Evolutionary conservation across 495 filamentous ascomycete species (phyloP).

Genomic region (Aspergillus conjunctus): DNA sequence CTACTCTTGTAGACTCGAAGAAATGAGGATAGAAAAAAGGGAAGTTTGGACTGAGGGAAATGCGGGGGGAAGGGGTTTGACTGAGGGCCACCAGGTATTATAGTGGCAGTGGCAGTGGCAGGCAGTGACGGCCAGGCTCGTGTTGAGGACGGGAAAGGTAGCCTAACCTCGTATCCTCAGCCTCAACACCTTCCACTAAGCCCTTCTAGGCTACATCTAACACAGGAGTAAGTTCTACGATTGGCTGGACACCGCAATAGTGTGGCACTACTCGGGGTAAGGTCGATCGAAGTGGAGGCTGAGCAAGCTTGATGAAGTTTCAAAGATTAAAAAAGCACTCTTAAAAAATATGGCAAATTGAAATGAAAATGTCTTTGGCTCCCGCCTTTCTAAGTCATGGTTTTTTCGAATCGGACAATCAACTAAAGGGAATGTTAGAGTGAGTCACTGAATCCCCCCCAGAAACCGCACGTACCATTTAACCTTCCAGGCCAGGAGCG

Average conservation of each 20-base stretch:
- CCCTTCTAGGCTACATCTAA: no score
- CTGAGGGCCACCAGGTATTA: no score
- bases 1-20: no score
- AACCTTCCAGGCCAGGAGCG: no score
- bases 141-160: not conserved
- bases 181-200: not conserved
- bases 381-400: no score
- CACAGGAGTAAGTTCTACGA: no score
- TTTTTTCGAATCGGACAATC: no score
- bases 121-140: not conserved
- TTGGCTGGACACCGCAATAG: no score
- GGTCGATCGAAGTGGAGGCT: not conserved
- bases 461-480: no score
- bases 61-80: not conserved
- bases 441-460: no score
- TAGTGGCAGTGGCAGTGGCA: not conserved
- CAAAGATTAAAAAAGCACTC: not conserved
- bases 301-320: not conserved
- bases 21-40: not conserved
- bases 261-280: no score
- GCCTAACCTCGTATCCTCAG: not conserved
- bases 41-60: not conserved
- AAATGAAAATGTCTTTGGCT: not conserved
- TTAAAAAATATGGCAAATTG: not conserved
- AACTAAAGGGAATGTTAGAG: no score